Conservation (phyloP, 495 filamentous ascomycete species). For the Neurospora sp. region DNA sequence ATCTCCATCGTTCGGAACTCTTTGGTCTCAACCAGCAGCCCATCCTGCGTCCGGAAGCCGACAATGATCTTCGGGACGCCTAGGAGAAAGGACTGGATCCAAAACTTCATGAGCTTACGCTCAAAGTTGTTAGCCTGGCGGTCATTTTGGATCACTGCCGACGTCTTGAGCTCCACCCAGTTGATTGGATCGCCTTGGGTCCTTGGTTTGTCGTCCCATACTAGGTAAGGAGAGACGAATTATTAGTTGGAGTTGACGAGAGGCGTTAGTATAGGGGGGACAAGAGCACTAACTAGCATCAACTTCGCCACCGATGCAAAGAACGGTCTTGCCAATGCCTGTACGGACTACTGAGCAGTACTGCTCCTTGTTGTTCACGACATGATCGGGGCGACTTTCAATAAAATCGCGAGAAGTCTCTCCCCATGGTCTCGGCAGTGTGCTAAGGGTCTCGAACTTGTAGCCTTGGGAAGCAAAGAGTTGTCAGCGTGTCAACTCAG, state of each 20-base stretch:
- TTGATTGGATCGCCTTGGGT: slow-evolving; percentile 58
- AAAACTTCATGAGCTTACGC: slow-evolving; percentile 85
- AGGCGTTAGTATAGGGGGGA: not conserved
- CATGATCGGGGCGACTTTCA: slow-evolving; percentile 55
- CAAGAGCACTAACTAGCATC: slow-evolving; percentile 57
- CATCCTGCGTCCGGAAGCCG: slow-evolving; percentile 68
- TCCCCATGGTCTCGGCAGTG: slow-evolving; percentile 64
- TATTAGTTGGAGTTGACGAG: not conserved
- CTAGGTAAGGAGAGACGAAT: slow-evolving; percentile 24
- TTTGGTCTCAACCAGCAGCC: slow-evolving; percentile 58
- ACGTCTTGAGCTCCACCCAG: slow-evolving; percentile 94
- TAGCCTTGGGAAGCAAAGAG: slow-evolving; percentile 49
- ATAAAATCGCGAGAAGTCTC: slow-evolving; percentile 62
- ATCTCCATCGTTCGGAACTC: slow-evolving; percentile 71
- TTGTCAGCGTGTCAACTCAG: slow-evolving; percentile 8
- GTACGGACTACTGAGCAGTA: slow-evolving; percentile 91
- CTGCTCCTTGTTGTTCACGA: slow-evolving; percentile 80
- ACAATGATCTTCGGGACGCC: slow-evolving; percentile 88
- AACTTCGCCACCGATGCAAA: slow-evolving; percentile 90
- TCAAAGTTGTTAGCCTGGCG: slow-evolving; percentile 68
- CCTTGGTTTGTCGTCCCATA: slow-evolving; percentile 73
- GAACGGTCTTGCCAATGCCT: slow-evolving; percentile 58
- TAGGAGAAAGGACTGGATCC: slow-evolving; percentile 91
- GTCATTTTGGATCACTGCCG: slow-evolving; percentile 53
- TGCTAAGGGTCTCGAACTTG: slow-evolving; percentile 85